Base-by-base conservation (phyloP, 1,284 basidiomycete species). In the Pseudozyma pruni region DNA sequence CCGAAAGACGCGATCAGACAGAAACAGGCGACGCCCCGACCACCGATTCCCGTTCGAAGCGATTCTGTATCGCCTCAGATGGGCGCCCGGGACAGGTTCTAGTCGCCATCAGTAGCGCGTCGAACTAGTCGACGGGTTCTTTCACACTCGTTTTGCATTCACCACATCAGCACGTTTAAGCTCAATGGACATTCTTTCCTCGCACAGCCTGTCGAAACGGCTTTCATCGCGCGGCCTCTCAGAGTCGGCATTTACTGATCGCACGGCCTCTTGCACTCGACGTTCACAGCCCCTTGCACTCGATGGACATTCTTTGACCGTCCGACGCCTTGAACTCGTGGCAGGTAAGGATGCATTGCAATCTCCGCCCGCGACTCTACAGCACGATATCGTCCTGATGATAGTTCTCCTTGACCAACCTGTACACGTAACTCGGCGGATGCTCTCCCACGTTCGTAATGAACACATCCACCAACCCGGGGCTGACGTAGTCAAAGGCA, bases 401-500 rank as follows among this genome's bases (percentile, higher is more conserved):
- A 43, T 80, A 80, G 47, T 78, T 78, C 43, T 82, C 79, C 73
- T 80, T 81, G 29, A 83, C 72, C 44, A 83, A 58, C n/a, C 80
- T 49, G 48, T 81, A 82, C 33, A 83, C 79, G 50, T 81, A 81
- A 41, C 76, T 79, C 7, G 76, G 73, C 14, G 82, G 81, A 55
- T 83, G 81, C 57, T 82, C 82, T 9, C 82, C 82, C 1, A 88
- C 91, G 76, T 98, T 98, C 10, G 94, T 98, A 76, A 98, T 93
- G 81, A 93, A 95, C 17, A 94, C 90, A 81, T 94, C 91, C 51
- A 98, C 88, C 63, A 96, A 84, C 80, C 96, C 92, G 11, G 94
- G 94, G 41, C 89, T 87, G 39, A 98, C 91, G 83, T 96, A 95
- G 83, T 98, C 95, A 82, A 92, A 98, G 79, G 91, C 91, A 17